Evolutionary conservation across 106 monocot genomes (phyloP), one percentile per base, ranked within the genome.

Genomic region (Narthecium ossifragum): DNA sequence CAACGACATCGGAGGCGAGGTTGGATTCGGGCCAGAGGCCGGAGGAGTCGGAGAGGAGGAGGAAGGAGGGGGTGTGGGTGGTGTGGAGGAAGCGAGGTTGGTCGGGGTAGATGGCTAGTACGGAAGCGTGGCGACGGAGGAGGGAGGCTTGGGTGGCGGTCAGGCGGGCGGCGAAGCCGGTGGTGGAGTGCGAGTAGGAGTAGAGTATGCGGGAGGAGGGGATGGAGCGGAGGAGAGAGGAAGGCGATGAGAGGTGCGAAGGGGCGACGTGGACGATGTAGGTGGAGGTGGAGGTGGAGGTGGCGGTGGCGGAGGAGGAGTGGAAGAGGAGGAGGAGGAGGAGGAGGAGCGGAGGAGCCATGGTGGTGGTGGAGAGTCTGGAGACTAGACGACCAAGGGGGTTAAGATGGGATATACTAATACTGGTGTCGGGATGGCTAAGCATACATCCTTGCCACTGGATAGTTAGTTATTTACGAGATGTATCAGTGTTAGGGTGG

Each of bases 261-360:
- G 80, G 60, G 34, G 74, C 57, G 32, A 92, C 82, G 72, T 92
- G 92, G 67, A 92, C 67, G 71, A 86, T 84, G 77, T 80, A 86
- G 54, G 86, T 86, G 26, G 70, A 66, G 17, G 18, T 51, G 40
- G 26, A 0, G 34, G 36, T 38, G 56, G 49, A 38, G 39, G 51
- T 18, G 18, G 5, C 52, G 18, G 60, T 38, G 8, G 51, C 17
- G 10, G 62, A 20, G 7, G 46, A 23, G 53, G 25, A 2, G 25
- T 68, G 39, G 25, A 50, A 8, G 51, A 78, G 53, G 62, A 64
- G 6, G 69, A 58, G 9, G 73, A 53, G 18, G 53, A 69, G 26
- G 24, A 41, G 27, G 27, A 41, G 52, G 28, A 21, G 25, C 0
- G 27, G 64, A 37, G 2, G 4, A 39, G 1, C 1, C 43, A 43